A percentile compares a stretch with the other conserved stretches of the same genome.
Evolutionary conservation across 106 monocot species (phyloP).

Genomic region (Posidonia australis): DNA sequence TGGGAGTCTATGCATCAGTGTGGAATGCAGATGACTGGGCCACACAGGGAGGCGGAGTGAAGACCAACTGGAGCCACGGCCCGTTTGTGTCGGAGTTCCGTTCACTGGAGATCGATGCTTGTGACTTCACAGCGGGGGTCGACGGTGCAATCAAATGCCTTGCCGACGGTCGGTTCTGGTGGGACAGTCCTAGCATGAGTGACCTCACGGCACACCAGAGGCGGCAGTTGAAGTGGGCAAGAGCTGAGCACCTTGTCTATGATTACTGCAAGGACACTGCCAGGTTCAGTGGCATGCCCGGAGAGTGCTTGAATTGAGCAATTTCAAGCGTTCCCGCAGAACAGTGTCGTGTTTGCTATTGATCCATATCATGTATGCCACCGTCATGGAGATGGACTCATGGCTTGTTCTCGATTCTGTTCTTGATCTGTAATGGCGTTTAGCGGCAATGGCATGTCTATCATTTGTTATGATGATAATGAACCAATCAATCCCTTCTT

Average conservation of each 20-base stretch:
- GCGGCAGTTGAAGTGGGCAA: slow-evolving; percentile 13
- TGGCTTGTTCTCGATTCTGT: too few relatives aligned
- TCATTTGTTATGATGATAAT: too few relatives aligned
- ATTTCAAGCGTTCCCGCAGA: too few relatives aligned
- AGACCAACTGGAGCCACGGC: slow-evolving; percentile 16
- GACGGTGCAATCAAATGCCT: background rate
- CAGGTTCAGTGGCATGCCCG: slow-evolving; percentile 2
- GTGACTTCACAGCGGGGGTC: background rate
- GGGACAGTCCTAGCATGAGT: background rate
- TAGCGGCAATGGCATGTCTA: too few relatives aligned
- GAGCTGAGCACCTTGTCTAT: slow-evolving; percentile 6
- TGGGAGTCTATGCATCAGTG: slow-evolving; percentile 10
- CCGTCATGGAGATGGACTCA: too few relatives aligned
- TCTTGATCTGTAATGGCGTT: too few relatives aligned
- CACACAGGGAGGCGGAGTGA: slow-evolving; percentile 14
- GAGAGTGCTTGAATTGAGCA: slow-evolving; percentile 1
- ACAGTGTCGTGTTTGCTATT: too few relatives aligned
- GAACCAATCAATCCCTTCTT: too few relatives aligned
- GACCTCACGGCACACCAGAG: slow-evolving; percentile 7
- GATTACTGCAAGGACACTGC: slow-evolving; percentile 7
- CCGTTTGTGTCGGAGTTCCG: slow-evolving; percentile 13
- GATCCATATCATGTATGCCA: too few relatives aligned
- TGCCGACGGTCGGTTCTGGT: slow-evolving; percentile 9
- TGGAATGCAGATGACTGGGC: slow-evolving; percentile 25
- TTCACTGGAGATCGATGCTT: slow-evolving; percentile 7